Conservation (phyloP, 768 basidiomycete genomes). For the Boletus eberwhitei region DNA sequence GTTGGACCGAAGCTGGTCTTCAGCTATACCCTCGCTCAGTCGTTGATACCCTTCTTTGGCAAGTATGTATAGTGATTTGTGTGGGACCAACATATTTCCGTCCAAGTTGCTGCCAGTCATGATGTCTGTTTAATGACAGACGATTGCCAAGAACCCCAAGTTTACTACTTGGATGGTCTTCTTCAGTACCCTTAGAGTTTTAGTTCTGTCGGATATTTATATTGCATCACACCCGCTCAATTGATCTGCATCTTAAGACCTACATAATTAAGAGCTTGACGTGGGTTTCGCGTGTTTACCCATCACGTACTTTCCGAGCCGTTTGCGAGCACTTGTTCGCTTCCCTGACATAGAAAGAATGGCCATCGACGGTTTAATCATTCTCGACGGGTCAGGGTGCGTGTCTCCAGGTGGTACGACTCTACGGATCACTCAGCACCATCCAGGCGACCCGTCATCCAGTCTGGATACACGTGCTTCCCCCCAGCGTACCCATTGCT, state of each 20-base stretch:
- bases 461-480: constrained; percentile 82
- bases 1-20: constrained; percentile 98
- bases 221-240: constrained; percentile 1
- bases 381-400: constrained; percentile 72
- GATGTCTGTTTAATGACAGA: constrained; percentile 1
- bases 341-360: constrained; percentile 32
- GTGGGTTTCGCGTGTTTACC: neutral
- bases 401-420: constrained; percentile 24
- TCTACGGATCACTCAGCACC: constrained; percentile 2
- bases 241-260: neutral
- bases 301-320: neutral
- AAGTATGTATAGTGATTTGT: constrained; percentile 60
- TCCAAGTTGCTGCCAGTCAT: neutral
- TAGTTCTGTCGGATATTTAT: constrained; percentile 11
- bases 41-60: constrained; percentile 87
- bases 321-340: too few species aligned
- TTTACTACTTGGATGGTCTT: neutral
- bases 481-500: constrained; percentile 76
- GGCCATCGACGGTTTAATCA: constrained; percentile 81
- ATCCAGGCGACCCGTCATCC: constrained; percentile 74
- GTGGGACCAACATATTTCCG: neutral
- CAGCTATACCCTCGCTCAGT: constrained; percentile 96
- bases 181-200: constrained; percentile 2
- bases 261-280: neutral
- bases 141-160: neutral